Base-by-base conservation (phyloP, 2,329 filamentous ascomycete species). In the Seiridium cupressi region DNA sequence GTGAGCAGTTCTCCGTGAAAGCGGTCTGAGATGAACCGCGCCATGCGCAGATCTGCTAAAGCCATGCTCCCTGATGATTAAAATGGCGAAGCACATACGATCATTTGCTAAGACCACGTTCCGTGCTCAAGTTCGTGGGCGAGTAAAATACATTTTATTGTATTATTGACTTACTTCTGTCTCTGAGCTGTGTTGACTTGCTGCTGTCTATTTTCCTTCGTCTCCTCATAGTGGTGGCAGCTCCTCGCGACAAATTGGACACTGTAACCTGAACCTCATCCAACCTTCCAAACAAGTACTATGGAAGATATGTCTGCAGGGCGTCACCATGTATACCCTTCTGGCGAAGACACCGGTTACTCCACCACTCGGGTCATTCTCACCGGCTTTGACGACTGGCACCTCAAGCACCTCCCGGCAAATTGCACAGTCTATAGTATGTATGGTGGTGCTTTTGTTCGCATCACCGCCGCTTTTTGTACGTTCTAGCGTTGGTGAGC, bases 241-340 rank as follows among this genome's bases (percentile, higher is more conserved):
- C 61, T 90, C 89, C 77, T 97, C 93, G 66, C 95, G 84, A 76
- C 95, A 98, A 65, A 97, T 97, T 1, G 95, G 95, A 77, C 95
- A 99, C 77, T 97, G 92, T 69, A 99, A 76, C 60, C 94, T 80
- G 73, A 96, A 93, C 71, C 91, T 85, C 90, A 99, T 95, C 95
- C 95, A 98, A 44, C 92, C 93, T 77, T 98, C 94, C 66, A 99
- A 78, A 74, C 95, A 99, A 38, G 84, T 81, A 60, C 89, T 95
- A 72, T 99, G 95, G 73, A 99, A 99, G 54, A 98, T 93, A 77
- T 99, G 95, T 59, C 93, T 82, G 74, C 95, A 99, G 53, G 95
- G 95, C 60, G 95, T 99, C 31, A 98, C 92, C 95, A 99, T 99
- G 76, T 98, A 98, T 67, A 85, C 82, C 55, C 93, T 85, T 62